phyloP scores from a whole-genome alignment of 345 rosid species.

The Melaleuca quinquenervia region DNA sequence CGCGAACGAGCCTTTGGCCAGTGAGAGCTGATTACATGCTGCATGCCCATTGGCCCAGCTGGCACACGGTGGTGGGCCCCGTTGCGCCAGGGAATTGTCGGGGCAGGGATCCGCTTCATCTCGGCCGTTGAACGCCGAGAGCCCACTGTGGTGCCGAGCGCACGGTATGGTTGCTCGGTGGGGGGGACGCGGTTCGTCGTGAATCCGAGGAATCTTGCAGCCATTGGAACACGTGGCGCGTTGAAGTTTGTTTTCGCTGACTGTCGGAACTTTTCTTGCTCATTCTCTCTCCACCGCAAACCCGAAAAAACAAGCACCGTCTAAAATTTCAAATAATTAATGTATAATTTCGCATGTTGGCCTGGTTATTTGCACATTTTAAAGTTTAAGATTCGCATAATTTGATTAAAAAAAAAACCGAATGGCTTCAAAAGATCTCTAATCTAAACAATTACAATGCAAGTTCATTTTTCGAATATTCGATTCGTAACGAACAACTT shows the following conservation, averaged over 20 bases:
- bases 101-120: background rate
- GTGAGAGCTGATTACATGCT: background rate
- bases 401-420: background rate
- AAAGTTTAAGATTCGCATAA: background rate
- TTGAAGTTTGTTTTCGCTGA: background rate
- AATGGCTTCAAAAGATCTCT: fast-evolving
- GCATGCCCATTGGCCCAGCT: background rate
- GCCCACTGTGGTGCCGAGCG: background rate
- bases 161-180: background rate
- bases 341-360: too few species aligned
- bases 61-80: background rate
- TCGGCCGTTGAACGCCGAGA: background rate
- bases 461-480: fast-evolving
- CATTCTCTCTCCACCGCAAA: background rate
- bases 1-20: background rate
- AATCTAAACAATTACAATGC: fast-evolving
- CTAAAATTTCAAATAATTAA: too few species aligned
- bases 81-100: background rate
- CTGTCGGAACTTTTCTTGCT: background rate
- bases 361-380: background rate
- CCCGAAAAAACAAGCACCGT: too few species aligned
- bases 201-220: background rate
- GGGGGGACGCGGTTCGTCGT: background rate
- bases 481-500: fast-evolving
- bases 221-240: background rate